Percentiles rank a stretch among this genome's conserved stretches.
phyloP scores from a whole-genome alignment of 176 grass and related monocot species.

The Triticum timopheevii region DNA sequence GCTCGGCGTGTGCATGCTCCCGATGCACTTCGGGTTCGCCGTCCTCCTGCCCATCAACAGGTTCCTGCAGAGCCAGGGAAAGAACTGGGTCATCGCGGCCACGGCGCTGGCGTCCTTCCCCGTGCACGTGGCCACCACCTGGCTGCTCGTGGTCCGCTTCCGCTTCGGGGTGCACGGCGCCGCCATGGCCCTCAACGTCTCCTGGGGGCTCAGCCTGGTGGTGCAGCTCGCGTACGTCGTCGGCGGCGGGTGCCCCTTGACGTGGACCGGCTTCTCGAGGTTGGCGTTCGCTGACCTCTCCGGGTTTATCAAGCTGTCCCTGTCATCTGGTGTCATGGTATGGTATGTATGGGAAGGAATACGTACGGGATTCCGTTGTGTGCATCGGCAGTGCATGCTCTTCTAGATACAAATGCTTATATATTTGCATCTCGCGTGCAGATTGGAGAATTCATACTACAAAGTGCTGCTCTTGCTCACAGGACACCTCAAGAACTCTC shows the following conservation, averaged over 20 bases:
- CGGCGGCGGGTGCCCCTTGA: conserved; percentile 36
- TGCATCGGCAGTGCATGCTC: no score
- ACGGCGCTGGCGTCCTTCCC: not conserved
- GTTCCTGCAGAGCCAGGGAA: conserved; percentile 48
- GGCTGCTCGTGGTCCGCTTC: conserved; percentile 27
- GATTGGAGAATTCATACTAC: conserved; percentile 73
- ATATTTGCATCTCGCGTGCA: conserved; percentile 1
- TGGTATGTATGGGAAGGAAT: conserved; percentile 17
- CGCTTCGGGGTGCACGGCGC: conserved; percentile 31
- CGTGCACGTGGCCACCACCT: conserved; percentile 36
- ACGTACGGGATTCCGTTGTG: no score
- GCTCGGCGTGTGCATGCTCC: conserved; percentile 26
- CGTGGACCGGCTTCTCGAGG: conserved; percentile 43
- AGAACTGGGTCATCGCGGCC: conserved; percentile 31
- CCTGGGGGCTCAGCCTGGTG: conserved; percentile 5
- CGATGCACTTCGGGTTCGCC: conserved; percentile 32
- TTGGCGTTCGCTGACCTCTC: conserved; percentile 33
- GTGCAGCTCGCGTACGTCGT: conserved; percentile 22
- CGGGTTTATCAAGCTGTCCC: conserved; percentile 36
- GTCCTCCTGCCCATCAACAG: conserved; percentile 29
- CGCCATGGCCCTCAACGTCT: conserved; percentile 31
- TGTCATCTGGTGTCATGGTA: conserved; percentile 53
- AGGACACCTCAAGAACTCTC: conserved; percentile 50
- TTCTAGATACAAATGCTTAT: no score
- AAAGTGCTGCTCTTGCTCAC: conserved; percentile 58